Percentiles rank a stretch among this genome's conserved stretches.
These are phyloP conservation scores for Sclerotinia minor DNA, from an alignment of 2,329 filamentous ascomycete species.

Conservation along the genomic window DNA sequence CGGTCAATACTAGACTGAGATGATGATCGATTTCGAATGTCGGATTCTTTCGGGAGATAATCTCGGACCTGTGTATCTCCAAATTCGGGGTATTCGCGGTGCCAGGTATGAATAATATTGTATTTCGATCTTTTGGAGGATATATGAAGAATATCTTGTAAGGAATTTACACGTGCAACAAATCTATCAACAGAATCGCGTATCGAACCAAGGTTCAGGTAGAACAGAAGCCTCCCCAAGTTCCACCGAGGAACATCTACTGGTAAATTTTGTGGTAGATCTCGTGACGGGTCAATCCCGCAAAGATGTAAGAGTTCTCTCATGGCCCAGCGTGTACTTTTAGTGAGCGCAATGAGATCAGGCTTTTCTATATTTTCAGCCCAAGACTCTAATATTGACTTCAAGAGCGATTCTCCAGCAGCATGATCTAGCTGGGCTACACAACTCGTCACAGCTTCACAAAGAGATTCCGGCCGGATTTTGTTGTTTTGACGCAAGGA, in stretches of 20 bases:
- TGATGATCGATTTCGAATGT: background rate
- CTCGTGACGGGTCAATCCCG: slow-evolving; percentile 29
- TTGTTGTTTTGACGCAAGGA: slow-evolving; percentile 36
- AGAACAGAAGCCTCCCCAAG: slow-evolving; percentile 30
- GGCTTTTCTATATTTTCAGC: slow-evolving; percentile 19
- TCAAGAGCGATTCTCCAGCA: slow-evolving; percentile 33
- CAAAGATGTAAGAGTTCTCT: slow-evolving; percentile 36
- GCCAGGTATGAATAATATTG: background rate
- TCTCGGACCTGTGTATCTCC: background rate
- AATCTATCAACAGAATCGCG: slow-evolving; percentile 28
- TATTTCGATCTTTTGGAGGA: background rate
- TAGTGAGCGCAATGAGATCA: slow-evolving; percentile 26
- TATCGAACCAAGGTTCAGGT: slow-evolving; percentile 29
- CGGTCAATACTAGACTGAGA: background rate
- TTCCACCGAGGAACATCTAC: slow-evolving; percentile 25
- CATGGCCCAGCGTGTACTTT: slow-evolving; percentile 29
- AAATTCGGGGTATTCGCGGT: background rate
- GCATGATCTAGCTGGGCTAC: slow-evolving; percentile 32
- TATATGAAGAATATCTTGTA: background rate
- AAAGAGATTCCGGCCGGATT: slow-evolving; percentile 32
- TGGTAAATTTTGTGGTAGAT: slow-evolving; percentile 24
- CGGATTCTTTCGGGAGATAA: slow-evolving; percentile 7
- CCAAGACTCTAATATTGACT: slow-evolving; percentile 33
- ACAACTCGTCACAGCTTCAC: slow-evolving; percentile 31
- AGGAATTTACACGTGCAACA: background rate